phyloP scores from a whole-genome alignment of 2,329 filamentous ascomycete genomes.

The Ophiobolus disseminans region DNA sequence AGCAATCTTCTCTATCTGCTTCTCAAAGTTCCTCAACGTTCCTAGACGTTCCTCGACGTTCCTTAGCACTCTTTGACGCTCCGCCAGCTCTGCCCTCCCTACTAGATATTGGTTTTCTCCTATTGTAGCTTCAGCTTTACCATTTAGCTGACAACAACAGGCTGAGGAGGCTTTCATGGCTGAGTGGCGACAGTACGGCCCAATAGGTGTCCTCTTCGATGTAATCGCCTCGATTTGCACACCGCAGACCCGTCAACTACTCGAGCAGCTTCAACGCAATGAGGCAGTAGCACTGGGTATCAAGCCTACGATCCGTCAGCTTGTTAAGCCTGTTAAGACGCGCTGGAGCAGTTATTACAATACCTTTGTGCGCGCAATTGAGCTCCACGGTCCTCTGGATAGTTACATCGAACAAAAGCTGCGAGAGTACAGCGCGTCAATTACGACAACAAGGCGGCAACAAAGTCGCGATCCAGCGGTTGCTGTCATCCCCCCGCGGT shows the following conservation, averaged over 20 bases:
- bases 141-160: conserved; percentile 6
- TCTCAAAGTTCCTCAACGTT: too few relatives aligned
- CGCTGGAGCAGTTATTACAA: not conserved
- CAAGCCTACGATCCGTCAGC: not conserved
- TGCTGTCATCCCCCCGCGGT: too few relatives aligned
- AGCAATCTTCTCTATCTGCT: not conserved
- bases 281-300: not conserved
- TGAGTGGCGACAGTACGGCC: not conserved
- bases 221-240: not conserved
- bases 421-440: not conserved
- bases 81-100: not conserved
- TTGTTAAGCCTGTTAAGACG: conserved; percentile 2
- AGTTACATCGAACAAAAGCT: not conserved
- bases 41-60: not conserved
- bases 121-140: not conserved
- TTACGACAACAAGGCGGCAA: not conserved
- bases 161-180: not conserved
- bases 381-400: not conserved
- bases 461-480: not conserved
- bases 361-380: not conserved
- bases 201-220: not conserved
- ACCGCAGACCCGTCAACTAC: not conserved
- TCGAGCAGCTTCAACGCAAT: not conserved
- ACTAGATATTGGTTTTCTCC: not conserved
- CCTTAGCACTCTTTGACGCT: not conserved